Conservation (phyloP, 2,329 filamentous ascomycete species). For the Trichoderma sp. region DNA sequence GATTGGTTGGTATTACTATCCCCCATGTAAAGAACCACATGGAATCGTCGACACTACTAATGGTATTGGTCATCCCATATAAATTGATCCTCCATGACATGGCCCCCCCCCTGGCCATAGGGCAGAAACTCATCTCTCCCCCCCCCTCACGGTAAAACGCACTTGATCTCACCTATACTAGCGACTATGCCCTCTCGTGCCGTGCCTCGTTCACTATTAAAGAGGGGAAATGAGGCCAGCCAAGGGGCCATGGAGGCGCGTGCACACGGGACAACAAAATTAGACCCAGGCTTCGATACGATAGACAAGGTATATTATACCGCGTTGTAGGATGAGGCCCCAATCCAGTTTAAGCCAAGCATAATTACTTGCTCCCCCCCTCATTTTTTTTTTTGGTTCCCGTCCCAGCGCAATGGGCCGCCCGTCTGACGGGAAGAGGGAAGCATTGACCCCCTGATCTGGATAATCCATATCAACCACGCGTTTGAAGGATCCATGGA, state of each 20-base stretch:
- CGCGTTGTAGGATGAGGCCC: not conserved
- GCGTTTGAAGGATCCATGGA: not conserved
- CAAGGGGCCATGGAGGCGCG: not conserved
- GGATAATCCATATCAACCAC: not conserved
- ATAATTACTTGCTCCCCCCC: not conserved
- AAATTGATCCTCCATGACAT: not conserved
- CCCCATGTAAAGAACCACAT: not conserved
- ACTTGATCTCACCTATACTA: not conserved
- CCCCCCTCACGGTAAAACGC: not conserved
- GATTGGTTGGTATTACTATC: not conserved
- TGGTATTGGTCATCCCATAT: not conserved
- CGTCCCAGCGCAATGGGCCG: conserved; percentile 23
- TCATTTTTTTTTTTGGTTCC: not conserved
- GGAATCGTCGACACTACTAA: not conserved
- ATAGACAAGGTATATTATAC: not conserved
- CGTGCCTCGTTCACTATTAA: not conserved
- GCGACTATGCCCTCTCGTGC: not conserved
- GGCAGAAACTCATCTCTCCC: conserved; percentile 1
- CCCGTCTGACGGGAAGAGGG: conserved; percentile 9
- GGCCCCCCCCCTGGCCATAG: not conserved
- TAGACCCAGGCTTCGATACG: not conserved
- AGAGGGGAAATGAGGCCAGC: not conserved
- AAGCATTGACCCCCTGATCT: not conserved
- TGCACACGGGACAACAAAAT: not conserved
- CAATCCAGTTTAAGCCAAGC: not conserved